Evolutionary conservation across 306 rosid genomes (phyloP), one percentile per base, ranked within the genome.

Genomic region (Hippophae gyantsensis): DNA sequence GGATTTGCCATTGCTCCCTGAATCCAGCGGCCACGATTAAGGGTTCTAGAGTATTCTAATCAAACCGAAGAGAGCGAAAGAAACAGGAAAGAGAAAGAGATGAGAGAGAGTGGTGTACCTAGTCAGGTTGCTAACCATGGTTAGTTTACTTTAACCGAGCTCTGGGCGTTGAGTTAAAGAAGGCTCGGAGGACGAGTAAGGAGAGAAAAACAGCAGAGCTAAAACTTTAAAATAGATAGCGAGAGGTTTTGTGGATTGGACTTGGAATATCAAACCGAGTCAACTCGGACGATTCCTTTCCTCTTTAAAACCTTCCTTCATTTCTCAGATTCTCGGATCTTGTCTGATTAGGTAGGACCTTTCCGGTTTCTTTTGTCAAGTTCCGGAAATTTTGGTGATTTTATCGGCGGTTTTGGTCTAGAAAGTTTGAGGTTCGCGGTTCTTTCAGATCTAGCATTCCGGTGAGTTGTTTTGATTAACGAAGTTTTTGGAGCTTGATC

Each of bases 21-120:
- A 1, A 72, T 71, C 73, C 54, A 44, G 74, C 84, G 95, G 86
- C 51, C 27, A 13, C 2, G 7, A 64, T 64, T 14, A 0, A 63
- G 54, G 9, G 18, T 86, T 92, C 94, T 78, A 77, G 95, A 84
- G 73, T 58, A 81, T 92, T 92, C 95, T 66, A 58, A 69, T 13
- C 59, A 6, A 42, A 9, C 50, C 40, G 13, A 2, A 43, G 51
- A 42, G 51, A 69, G 58, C 55, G 63, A 66, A 32, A 27, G 56
- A 42, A 61, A 38, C 7, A 26, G 38, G 23, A 56, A 49, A 27
- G 23, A 18, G 23, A 18, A 18, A 18, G 23, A 18, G 23, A 1
- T 18, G 23, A 18, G 62, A 26, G 59, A 62, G 64, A 61, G 46
- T 25, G 54, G 38, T 2, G 23, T 58, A 13, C 44, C 41, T 23